phyloP scores from a whole-genome alignment of 139 green algal species.

The Tetradesmus obliquus region DNA sequence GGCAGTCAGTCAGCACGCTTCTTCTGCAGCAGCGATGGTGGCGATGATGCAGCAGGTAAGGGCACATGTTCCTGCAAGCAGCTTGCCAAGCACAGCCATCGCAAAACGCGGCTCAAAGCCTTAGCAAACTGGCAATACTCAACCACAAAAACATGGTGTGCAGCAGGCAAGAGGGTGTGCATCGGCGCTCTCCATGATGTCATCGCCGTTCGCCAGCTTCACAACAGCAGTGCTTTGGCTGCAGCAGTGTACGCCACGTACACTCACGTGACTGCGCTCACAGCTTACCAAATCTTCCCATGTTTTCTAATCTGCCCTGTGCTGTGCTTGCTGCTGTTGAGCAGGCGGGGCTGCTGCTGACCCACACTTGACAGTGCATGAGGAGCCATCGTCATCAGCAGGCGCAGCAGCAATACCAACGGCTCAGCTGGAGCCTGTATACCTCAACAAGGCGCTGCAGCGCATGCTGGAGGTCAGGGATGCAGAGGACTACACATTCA shows the following conservation, averaged over 20 bases:
- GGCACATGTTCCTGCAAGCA: background rate
- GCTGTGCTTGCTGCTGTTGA: background rate
- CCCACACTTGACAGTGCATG: background rate
- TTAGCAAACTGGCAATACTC: no score
- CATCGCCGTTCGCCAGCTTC: no score
- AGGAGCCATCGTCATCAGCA: background rate
- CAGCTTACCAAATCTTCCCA: no score
- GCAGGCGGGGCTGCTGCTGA: background rate
- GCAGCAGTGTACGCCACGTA: no score
- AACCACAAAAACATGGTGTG: background rate
- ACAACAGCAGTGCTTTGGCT: no score
- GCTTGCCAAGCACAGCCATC: background rate
- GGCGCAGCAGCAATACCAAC: background rate
- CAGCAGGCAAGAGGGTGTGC: background rate
- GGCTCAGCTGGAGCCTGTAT: conserved; percentile 39
- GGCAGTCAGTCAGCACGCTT: background rate
- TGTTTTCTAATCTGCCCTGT: no score
- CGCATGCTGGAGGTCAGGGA: conserved; percentile 10
- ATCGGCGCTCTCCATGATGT: background rate
- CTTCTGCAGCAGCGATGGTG: background rate
- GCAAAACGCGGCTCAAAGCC: no score
- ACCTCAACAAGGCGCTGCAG: conserved; percentile 25
- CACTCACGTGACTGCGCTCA: no score
- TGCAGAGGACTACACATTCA: conserved; percentile 34
- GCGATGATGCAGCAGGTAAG: background rate